Evolutionary conservation across 306 rosid species (phyloP).

Genomic region (Herpetospermum pedunculosum): DNA sequence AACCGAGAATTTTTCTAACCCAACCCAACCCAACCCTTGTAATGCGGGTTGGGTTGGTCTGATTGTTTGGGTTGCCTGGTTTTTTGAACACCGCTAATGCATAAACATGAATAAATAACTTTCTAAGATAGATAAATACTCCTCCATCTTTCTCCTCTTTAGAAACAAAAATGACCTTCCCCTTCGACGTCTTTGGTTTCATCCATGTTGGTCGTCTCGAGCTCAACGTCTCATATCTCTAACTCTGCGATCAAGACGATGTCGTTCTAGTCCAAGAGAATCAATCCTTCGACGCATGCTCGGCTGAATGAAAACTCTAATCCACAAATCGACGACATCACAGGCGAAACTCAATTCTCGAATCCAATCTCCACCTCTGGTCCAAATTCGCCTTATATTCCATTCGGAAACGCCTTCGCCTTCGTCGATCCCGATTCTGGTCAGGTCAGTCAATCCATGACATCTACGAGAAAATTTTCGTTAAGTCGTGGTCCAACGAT

Average conservation of each 20-base stretch:
- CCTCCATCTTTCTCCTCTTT: too few species aligned
- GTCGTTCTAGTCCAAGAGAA: slow-evolving; percentile 80
- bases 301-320: slow-evolving; percentile 73
- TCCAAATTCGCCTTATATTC: slow-evolving; percentile 20
- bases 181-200: too few species aligned
- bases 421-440: slow-evolving; percentile 59
- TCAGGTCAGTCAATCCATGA: slow-evolving; percentile 69
- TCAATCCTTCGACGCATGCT: slow-evolving; percentile 81
- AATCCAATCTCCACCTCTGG: slow-evolving; percentile 39
- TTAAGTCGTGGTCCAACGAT: slow-evolving; percentile 51
- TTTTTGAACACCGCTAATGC: too few species aligned
- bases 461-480: slow-evolving; percentile 66
- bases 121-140: too few species aligned
- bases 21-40: too few species aligned
- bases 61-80: too few species aligned
- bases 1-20: too few species aligned
- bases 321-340: slow-evolving; percentile 50
- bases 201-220: too few species aligned
- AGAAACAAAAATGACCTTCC: too few species aligned
- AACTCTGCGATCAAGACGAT: slow-evolving; percentile 58
- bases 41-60: too few species aligned
- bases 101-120: too few species aligned
- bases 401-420: slow-evolving; percentile 21
- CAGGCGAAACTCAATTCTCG: slow-evolving; percentile 26
- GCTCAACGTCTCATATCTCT: too few species aligned